Conservation (phyloP, 2,329 filamentous ascomycete species). For the Hypoxylon sp. region DNA sequence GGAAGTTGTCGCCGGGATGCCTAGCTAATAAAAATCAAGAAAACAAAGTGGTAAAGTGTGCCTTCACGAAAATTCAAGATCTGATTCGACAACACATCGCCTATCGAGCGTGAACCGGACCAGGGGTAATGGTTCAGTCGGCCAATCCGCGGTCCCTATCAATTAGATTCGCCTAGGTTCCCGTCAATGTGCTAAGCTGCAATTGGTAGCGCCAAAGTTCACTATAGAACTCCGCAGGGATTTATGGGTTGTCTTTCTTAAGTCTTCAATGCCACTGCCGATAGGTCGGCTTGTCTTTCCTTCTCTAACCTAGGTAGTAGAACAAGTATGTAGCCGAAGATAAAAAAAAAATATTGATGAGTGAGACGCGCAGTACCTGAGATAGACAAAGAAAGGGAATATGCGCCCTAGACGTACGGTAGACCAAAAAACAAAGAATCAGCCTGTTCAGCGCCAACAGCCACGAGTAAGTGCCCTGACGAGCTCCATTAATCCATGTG, state of each 20-base stretch:
- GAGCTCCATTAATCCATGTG: constrained; percentile 25
- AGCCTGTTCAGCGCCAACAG: constrained; percentile 12
- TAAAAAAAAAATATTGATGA: background rate
- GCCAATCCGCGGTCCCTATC: constrained; percentile 40
- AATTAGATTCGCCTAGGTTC: constrained; percentile 36
- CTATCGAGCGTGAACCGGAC: constrained; percentile 37
- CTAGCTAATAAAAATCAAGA: constrained; percentile 35
- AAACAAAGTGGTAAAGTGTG: constrained; percentile 27
- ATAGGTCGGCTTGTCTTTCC: constrained; percentile 35
- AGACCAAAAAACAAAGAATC: constrained; percentile 26
- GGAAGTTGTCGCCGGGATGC: constrained; percentile 33
- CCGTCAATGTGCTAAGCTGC: constrained; percentile 31
- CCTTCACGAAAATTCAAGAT: constrained; percentile 1
- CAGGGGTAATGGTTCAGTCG: constrained; percentile 35
- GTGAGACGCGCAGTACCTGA: background rate
- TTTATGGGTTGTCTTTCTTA: constrained; percentile 21
- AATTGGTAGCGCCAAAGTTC: constrained; percentile 30
- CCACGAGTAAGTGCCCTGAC: constrained; percentile 21
- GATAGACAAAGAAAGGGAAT: constrained; percentile 28
- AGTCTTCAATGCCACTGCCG: constrained; percentile 21
- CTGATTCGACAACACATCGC: constrained; percentile 36
- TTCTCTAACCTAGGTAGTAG: constrained; percentile 3
- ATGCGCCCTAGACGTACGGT: constrained; percentile 5
- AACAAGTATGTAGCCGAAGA: background rate
- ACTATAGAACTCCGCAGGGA: constrained; percentile 28